A percentile compares a stretch with the other conserved stretches of the same genome.
Conservation (phyloP, 352 stramenopile genomes). For the Hyaloperonospora arabidopsidis region DNA sequence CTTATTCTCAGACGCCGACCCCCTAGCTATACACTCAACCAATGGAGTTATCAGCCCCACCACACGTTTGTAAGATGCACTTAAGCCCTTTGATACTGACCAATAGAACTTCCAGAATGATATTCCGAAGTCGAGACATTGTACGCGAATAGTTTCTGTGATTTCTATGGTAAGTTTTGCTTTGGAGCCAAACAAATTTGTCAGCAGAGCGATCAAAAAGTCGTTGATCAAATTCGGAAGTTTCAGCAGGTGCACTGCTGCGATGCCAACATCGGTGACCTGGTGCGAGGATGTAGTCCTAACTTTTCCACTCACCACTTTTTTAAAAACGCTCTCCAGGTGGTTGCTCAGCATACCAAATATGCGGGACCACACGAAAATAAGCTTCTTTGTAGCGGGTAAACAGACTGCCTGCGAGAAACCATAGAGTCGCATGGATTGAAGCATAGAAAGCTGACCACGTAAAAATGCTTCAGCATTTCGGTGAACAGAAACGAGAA, state of each 20-base stretch:
- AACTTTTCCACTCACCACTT: conserved; percentile 18
- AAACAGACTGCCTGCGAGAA: conserved; percentile 47
- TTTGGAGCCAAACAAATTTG: conserved; percentile 35
- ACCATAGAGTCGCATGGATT: conserved; percentile 54
- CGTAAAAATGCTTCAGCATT: conserved; percentile 71
- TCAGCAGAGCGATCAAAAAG: conserved; percentile 51
- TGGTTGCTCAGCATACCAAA: conserved; percentile 51
- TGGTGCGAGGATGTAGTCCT: conserved; percentile 24
- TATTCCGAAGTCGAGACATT: conserved; percentile 65
- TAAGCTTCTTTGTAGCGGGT: conserved; percentile 63
- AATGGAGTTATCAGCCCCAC: conserved; percentile 42
- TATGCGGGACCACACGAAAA: conserved; percentile 66
- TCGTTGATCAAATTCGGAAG: conserved; percentile 66
- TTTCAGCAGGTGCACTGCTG: conserved; percentile 43
- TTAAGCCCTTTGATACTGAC: conserved; percentile 40
- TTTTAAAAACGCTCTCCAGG: conserved; percentile 29
- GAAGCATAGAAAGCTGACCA: conserved; percentile 57
- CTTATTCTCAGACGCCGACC: conserved; percentile 44
- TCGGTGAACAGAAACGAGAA: conserved; percentile 58
- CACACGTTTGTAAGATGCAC: conserved; percentile 47
- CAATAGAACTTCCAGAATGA: conserved; percentile 70
- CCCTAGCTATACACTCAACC: conserved; percentile 45
- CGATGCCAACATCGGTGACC: conserved; percentile 23
- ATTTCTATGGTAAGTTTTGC: conserved; percentile 15
- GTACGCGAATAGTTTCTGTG: conserved; percentile 47